Evolutionary conservation across 768 basidiomycete species (phyloP), one percentile per base, ranked within the genome.

Genomic region (Pholiota microspora): DNA sequence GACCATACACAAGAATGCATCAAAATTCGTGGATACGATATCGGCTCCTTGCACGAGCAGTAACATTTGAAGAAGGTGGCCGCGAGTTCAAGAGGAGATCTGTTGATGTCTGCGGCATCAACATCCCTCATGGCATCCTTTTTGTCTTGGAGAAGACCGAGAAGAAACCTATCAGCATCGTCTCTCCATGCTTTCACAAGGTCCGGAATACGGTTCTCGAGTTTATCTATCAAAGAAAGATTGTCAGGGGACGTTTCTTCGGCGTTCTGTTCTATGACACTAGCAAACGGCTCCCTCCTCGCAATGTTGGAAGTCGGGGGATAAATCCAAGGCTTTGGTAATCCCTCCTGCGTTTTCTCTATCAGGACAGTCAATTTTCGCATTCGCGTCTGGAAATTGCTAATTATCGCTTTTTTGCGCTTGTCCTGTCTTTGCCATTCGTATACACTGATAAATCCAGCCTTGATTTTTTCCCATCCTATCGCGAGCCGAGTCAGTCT

Each of bases 1-100:
- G 1, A 8, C 5, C 48, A 58, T 15, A 67, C 44, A 31, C 70
- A 71, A 10, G 27, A 35, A 31, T 74, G 73, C 24, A 60, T 61
- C 46, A 72, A 56, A 13, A 72, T 60, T 10, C 66, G 59, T 4
- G 70, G 69, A 54, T 69, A 73, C 1, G 65, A 59, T 4, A 71
- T 69, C 2, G 67, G 63, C 47, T 70, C 70, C 4, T 42, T 51
- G 38, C 71, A 73, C 44, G 8, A 12, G 23, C 58, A 68, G 15
- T 52, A 44, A 53, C 71, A 74, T 15, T 66, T 64, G 57, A 74
- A 74, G 45, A 71, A 70, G 7, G 63, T 64, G 1, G 66, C 63
- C 12, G 71, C 71, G 29, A 71, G 67, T 2, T 66, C 50, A 10
- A 71, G 57, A 15, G 46, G 51, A 10, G 34, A 36, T 12, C 35